These are phyloP conservation scores for Botrytis cinerea DNA, from an alignment of 2,329 filamentous ascomycete species.

Conservation along the genomic window DNA sequence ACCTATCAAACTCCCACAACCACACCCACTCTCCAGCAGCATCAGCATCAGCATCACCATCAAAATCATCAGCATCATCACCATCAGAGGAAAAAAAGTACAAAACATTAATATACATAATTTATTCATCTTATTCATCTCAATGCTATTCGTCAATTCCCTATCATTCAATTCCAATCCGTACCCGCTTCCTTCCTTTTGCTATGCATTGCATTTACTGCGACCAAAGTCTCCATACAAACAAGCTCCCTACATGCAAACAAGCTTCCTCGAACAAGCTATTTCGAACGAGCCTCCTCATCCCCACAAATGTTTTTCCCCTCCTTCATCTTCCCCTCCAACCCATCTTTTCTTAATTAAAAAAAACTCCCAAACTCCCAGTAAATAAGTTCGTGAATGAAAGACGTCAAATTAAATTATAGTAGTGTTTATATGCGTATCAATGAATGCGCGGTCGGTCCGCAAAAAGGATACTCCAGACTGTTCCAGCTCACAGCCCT, in stretches of 20 bases:
- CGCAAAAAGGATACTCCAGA: background rate
- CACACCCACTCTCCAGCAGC: background rate
- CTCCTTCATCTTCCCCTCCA: background rate
- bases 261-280: background rate
- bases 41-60: background rate
- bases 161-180: constrained; percentile 8
- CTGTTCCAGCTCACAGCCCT: constrained; percentile 2
- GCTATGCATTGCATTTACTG: background rate
- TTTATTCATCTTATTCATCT: constrained; percentile 16
- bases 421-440: constrained; percentile 12
- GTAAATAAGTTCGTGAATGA: constrained; percentile 14
- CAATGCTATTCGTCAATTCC: constrained; percentile 15
- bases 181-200: background rate
- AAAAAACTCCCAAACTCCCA: constrained; percentile 4
- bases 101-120: constrained; percentile 17
- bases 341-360: background rate
- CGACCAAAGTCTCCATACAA: background rate
- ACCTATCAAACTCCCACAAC: background rate
- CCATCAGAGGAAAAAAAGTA: background rate
- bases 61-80: background rate
- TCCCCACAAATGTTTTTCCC: background rate
- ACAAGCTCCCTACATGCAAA: too few relatives aligned
- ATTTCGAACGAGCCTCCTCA: background rate
- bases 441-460: background rate
- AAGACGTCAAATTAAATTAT: constrained; percentile 19